These are phyloP conservation scores for Aspergillus unguis DNA, from an alignment of 2,329 filamentous ascomycete genomes.

Conservation along the genomic window DNA sequence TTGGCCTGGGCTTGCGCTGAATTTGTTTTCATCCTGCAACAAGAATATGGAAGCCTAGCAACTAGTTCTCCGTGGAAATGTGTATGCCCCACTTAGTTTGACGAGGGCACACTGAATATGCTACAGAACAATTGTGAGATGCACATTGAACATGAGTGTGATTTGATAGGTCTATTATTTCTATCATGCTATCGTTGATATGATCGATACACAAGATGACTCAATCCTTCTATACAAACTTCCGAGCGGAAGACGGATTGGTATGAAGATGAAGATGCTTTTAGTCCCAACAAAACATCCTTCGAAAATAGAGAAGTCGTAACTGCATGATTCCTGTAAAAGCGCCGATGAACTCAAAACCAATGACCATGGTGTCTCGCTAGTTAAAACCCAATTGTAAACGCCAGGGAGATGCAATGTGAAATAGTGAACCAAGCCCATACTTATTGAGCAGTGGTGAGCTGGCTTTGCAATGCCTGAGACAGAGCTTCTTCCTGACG, in stretches of 20 bases:
- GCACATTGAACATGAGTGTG: no score
- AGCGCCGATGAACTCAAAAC: conserved; percentile 10
- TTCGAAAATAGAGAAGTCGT: conserved; percentile 12
- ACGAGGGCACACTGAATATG: neutral
- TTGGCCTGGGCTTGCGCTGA: neutral
- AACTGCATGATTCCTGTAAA: conserved; percentile 16
- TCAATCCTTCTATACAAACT: conserved; percentile 19
- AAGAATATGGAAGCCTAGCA: neutral
- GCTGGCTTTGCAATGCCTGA: conserved; percentile 40
- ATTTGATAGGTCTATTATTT: conserved; percentile 13
- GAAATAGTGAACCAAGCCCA: neutral
- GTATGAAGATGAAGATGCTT: conserved; percentile 9
- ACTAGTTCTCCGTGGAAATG: neutral
- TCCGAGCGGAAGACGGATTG: conserved; percentile 9
- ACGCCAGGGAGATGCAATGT: conserved; percentile 21
- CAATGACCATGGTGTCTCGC: conserved; percentile 18
- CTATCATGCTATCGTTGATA: conserved; percentile 22
- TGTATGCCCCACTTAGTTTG: neutral
- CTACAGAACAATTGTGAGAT: no score
- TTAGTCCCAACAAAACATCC: conserved; percentile 7
- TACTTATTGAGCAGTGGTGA: conserved; percentile 28
- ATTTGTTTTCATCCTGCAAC: neutral
- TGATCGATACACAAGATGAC: conserved; percentile 1
- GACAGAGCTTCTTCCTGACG: conserved; percentile 56
- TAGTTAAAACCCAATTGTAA: conserved; percentile 16